Conservation (phyloP, 192 early-diverging fungal genomes). For the Coemansia sp. region DNA sequence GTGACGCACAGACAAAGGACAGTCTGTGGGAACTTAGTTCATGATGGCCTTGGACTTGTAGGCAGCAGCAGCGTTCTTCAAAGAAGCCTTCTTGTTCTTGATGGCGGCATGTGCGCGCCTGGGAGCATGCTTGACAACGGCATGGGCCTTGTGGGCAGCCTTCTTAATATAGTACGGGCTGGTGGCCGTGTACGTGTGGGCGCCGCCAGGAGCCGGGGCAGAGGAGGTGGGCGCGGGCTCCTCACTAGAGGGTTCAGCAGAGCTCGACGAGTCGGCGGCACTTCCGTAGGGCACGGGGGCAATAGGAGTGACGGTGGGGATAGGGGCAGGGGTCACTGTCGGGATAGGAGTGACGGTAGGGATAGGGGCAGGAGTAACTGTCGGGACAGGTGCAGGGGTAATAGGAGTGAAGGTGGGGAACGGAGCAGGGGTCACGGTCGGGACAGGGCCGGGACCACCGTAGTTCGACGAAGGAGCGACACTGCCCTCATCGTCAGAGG, state of each 20-base stretch:
- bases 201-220: slow-evolving; percentile 3
- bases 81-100: slow-evolving; percentile 5
- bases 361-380: no score
- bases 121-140: neutral
- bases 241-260: neutral
- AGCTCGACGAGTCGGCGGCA: neutral
- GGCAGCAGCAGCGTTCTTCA: slow-evolving; percentile 3
- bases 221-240: slow-evolving; percentile 1
- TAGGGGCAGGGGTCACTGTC: neutral
- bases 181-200: slow-evolving; percentile 2
- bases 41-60: slow-evolving; percentile 3
- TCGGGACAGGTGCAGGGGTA: slow-evolving; percentile 2
- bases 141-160: slow-evolving; percentile 6
- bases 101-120: neutral
- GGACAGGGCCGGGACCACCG: slow-evolving; percentile 1
- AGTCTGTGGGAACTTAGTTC: neutral
- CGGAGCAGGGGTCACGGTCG: no score
- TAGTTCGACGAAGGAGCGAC: neutral
- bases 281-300: neutral
- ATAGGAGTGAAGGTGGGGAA: neutral
- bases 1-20: no score
- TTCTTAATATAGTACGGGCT: slow-evolving; percentile 9
- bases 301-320: neutral
- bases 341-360: neutral
- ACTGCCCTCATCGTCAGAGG: neutral